Base-by-base conservation (phyloP, 257 asterid species). In the Lycium ferocissimum region DNA sequence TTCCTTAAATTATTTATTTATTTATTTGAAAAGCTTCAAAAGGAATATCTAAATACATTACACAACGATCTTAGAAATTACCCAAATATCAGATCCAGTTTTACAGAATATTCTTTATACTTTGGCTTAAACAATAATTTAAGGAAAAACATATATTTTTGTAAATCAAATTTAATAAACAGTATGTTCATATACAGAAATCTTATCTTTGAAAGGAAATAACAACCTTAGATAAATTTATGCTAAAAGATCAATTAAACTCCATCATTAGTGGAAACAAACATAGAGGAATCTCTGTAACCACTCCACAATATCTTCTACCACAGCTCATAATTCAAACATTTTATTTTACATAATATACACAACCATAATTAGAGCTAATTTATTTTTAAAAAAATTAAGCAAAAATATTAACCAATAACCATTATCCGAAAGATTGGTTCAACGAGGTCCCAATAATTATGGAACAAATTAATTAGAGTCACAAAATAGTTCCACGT, bases 381-480 rank as follows among this genome's bases (percentile, higher is more conserved):
- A 76, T 7, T 26, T 26, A 26, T 26, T 26, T 59, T 59, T 6
- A 40, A 9, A 5, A 17, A 49, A 75, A 76, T n/a, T 22, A 22
- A 76, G 1, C 3, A 20, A 4, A 22, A 75, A 49, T 3, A 12
- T 49, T 49, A 22, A 76, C 1, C 18, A 49, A 75, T 75, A 75
- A 47, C 11, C 13, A 76, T 1, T 51, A 51, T 49, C 82, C 82
- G 22, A 14, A 26, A 76, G 82, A 76, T 76, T 76, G 26, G 82
- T 51, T 76, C 82, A 76, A 75, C 58, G 18, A 37, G 47, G 47
- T 76, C 63, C 82, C 43, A 76, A 57, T 76, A 13, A 56, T 76
- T 76, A 33, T 54, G 61, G 20, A 14, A 38, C 33, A 15, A 70
- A 70, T 40, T 17, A 70, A 70, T 70, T 37, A 37, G 33, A 37